These are phyloP conservation scores for Bacterosira constricta DNA, from an alignment of 108 stramenopile genomes.

Conservation along the genomic window DNA sequence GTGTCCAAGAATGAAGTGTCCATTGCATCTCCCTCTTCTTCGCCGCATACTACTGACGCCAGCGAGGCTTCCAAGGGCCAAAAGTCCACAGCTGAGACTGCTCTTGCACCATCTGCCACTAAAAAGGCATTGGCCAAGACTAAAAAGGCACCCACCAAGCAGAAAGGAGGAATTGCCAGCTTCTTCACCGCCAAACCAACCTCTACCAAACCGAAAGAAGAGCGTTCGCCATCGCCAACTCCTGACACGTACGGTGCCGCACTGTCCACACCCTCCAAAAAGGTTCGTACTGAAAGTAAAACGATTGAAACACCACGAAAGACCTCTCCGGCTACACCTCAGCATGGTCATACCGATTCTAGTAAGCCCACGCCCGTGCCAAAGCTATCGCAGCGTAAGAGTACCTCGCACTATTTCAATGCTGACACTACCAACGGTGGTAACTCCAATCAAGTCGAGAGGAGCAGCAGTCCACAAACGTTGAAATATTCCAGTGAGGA, in stretches of 20 bases:
- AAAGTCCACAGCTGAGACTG: too few species aligned
- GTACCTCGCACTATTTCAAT: too few species aligned
- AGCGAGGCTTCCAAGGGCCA: too few species aligned
- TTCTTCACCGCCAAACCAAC: slow-evolving; percentile 2
- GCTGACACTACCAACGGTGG: too few species aligned
- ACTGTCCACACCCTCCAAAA: slow-evolving; percentile 10
- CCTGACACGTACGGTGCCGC: neutral
- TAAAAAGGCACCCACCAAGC: slow-evolving; percentile 5
- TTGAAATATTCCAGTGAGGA: slow-evolving; percentile 18
- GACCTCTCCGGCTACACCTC: neutral
- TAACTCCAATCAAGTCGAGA: too few species aligned
- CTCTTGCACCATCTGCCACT: neutral
- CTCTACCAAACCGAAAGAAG: neutral
- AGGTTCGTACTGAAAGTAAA: neutral
- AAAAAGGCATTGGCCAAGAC: neutral
- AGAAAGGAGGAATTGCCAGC: slow-evolving; percentile 3
- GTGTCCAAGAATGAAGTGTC: slow-evolving; percentile 3
- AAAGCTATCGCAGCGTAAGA: slow-evolving; percentile 1
- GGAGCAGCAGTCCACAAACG: neutral
- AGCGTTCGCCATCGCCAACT: neutral
- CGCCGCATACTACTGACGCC: too few species aligned
- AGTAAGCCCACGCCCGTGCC: neutral
- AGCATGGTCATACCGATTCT: neutral
- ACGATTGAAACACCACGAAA: neutral
- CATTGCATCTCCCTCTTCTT: too few species aligned